Evolutionary conservation across 1,139 yeast genomes (phyloP).

Genomic region (Geotrichum citri-aurantii): DNA sequence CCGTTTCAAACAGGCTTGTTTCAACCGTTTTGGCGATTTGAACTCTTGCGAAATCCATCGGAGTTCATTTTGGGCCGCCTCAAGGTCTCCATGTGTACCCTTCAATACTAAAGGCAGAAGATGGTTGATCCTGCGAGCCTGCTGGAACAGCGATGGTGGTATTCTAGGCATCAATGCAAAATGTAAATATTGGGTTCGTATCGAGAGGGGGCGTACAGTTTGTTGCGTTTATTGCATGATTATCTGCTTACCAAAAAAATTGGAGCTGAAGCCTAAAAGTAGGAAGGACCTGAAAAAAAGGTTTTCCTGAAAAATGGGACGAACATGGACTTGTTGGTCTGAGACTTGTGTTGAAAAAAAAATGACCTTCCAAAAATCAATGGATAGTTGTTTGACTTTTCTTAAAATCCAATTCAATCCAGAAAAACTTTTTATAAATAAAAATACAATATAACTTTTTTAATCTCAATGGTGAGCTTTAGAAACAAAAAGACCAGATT

Average conservation of each 20-base stretch:
- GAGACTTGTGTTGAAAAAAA: too few species aligned
- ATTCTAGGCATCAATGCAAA: constrained; percentile 18
- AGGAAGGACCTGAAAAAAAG: background rate
- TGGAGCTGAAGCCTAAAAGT: background rate
- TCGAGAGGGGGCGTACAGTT: background rate
- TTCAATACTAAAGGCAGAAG: constrained; percentile 26
- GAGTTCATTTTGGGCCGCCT: constrained; percentile 42
- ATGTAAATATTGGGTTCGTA: background rate
- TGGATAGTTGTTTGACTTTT: background rate
- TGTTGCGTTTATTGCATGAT: background rate
- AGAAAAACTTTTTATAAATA: too few species aligned
- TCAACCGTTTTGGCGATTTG: constrained; percentile 20
- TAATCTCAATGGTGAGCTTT: too few species aligned
- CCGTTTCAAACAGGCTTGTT: constrained; percentile 29
- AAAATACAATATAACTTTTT: too few species aligned
- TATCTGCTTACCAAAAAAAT: background rate
- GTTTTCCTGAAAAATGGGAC: background rate
- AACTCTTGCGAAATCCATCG: constrained; percentile 46
- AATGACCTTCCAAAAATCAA: background rate
- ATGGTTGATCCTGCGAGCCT: constrained; percentile 21
- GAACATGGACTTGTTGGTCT: too few species aligned
- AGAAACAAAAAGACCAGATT: too few species aligned
- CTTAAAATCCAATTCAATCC: too few species aligned
- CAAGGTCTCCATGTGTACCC: constrained; percentile 23
- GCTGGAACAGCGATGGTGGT: constrained; percentile 9